These are phyloP conservation scores for Picochlorum sp. DNA, from an alignment of 139 green algal species.

Conservation along the genomic window DNA sequence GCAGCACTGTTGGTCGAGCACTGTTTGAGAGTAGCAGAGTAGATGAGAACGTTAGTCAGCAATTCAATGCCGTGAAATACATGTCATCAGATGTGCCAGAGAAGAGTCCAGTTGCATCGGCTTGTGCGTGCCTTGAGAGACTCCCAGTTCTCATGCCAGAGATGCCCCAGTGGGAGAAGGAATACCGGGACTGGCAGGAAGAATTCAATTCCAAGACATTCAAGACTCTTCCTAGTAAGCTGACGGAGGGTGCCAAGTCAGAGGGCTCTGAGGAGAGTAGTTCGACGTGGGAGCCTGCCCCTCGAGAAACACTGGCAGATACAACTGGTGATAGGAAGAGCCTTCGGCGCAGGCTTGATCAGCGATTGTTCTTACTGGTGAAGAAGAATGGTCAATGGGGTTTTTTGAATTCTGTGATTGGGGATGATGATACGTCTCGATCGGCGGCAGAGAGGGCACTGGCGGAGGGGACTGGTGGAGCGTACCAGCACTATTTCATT, in stretches of 20 bases:
- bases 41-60: too few relatives aligned
- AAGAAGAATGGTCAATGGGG: constrained; percentile 12
- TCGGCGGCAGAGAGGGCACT: constrained; percentile 32
- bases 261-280: background rate
- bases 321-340: constrained; percentile 14
- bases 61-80: background rate
- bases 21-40: too few relatives aligned
- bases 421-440: constrained; percentile 31
- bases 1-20: too few relatives aligned
- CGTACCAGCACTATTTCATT: constrained; percentile 38
- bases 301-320: constrained; percentile 26
- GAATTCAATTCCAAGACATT: background rate
- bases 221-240: constrained; percentile 16
- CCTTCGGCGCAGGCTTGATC: constrained; percentile 29
- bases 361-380: constrained; percentile 38
- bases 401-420: constrained; percentile 5
- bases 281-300: constrained; percentile 23
- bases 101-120: constrained; percentile 5
- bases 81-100: background rate
- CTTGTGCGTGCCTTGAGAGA: constrained; percentile 23
- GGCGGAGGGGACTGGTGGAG: constrained; percentile 11
- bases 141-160: constrained; percentile 25
- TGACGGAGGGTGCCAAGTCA: constrained; percentile 5
- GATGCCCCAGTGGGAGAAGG: constrained; percentile 23
- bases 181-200: constrained; percentile 16